Base-by-base conservation (phyloP, 495 filamentous ascomycete species). In the Viridothelium virens region DNA sequence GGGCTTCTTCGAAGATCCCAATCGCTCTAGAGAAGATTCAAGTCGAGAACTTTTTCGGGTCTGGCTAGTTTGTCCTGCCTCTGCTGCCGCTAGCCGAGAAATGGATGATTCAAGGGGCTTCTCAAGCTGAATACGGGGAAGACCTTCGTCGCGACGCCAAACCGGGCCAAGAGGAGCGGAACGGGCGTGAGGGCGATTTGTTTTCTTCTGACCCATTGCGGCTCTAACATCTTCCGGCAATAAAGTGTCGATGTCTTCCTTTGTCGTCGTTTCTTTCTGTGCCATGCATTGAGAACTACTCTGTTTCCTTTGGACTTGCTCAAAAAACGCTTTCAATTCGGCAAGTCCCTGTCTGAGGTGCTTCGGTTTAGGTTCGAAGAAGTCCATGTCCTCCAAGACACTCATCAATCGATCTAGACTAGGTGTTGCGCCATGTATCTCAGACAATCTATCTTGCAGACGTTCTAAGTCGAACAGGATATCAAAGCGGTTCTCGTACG, bases 151-250 rank as follows among this genome's bases (percentile, higher is more conserved):
- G 36, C 53, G 53, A 18, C 53, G 53, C 53, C 53, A 59, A 34
- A 59, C 53, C 10, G 53, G 53, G 9, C 53, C 53, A 18, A 59
- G 31, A 59, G 53, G 53, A 14, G 53, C n/a, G 14, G 31, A 59
- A 9, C 12, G 11, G 18, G 48, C 48, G 11, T 53, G 9, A 5
- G 48, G 11, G 53, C 10, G 6, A 3, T 18, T 6, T 36, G 6
- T 7, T 36, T 59, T 59, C 31, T 59, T 59, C 53, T 59, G 33
- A 36, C 53, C 53, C 53, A 59, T 59, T 7, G 31, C 36, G 31
- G 53, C n/a, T 59, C 53, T 33, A 10, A 59, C 53, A 59, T 59
- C 53, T 14, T 59, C 53, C 31, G 53, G 53, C 2, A 59, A 31
- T 36, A 59, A 59, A 18, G 31, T 59, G 5, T 59, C 53, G 31